Evolutionary conservation across 2,329 filamentous ascomycete genomes (phyloP).

Genomic region (Hypoxylon sp.): DNA sequence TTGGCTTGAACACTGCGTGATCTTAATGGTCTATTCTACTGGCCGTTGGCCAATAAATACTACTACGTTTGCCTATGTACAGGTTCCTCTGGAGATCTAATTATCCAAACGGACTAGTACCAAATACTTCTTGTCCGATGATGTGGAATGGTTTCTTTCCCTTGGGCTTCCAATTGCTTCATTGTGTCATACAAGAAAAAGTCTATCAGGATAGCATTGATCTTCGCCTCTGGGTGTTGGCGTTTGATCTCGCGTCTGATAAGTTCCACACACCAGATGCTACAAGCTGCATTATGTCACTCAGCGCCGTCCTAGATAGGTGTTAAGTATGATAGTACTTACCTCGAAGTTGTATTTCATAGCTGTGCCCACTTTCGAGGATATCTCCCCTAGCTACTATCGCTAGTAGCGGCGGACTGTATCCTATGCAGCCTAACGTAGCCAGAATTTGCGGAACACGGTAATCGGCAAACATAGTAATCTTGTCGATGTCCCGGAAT

Average conservation of each 20-base stretch:
- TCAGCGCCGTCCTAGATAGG: constrained; percentile 15
- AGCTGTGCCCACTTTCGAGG: constrained; percentile 79
- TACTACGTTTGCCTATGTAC: constrained; percentile 17
- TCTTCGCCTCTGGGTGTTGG: constrained; percentile 77
- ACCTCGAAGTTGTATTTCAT: constrained; percentile 91
- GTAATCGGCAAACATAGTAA: constrained; percentile 99
- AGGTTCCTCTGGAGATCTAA: constrained; percentile 16
- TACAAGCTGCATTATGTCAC: constrained; percentile 73
- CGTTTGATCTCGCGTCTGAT: constrained; percentile 84
- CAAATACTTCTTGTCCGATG: constrained; percentile 94
- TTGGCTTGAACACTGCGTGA: constrained; percentile 8
- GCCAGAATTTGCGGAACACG: constrained; percentile 94
- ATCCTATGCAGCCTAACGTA: constrained; percentile 84
- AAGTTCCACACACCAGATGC: constrained; percentile 96
- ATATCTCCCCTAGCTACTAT: constrained; percentile 75
- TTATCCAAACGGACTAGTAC: constrained; percentile 72
- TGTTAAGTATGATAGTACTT: constrained; percentile 47
- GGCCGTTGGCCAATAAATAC: constrained; percentile 4
- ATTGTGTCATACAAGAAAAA: constrained; percentile 97
- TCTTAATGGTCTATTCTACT: constrained; percentile 24
- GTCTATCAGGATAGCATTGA: constrained; percentile 94
- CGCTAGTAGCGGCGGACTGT: constrained; percentile 83
- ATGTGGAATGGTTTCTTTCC: constrained; percentile 78
- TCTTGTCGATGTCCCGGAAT: constrained; percentile 92
- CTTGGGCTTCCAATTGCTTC: constrained; percentile 81